phyloP scores from a whole-genome alignment of 148 eudicot genomes.

The Heliosperma pusillum region DNA sequence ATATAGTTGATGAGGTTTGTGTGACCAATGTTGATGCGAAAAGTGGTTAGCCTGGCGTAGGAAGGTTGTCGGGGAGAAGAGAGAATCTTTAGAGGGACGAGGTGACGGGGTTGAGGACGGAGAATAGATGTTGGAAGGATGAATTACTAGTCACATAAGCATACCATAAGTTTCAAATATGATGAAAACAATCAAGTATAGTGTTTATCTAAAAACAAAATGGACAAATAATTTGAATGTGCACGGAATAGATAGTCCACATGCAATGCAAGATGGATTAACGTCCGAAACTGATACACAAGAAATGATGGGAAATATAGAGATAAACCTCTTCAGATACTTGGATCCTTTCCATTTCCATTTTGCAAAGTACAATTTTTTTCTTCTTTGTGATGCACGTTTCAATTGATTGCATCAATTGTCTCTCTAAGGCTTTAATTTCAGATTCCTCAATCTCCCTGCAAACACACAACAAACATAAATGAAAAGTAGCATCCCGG shows the following conservation, averaged over 20 bases:
- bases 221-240: neutral
- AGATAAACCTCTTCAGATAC: slow-evolving; percentile 83
- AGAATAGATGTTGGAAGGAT: too few relatives aligned
- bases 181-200: neutral
- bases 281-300: neutral
- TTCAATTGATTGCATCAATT: slow-evolving; percentile 95
- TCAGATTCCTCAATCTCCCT: slow-evolving; percentile 97
- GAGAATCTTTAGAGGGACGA: too few relatives aligned
- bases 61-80: too few relatives aligned
- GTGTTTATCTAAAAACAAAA: too few relatives aligned
- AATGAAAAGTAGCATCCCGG: neutral
- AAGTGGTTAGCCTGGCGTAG: too few relatives aligned
- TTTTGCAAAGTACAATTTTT: slow-evolving; percentile 79
- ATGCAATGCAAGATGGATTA: neutral
- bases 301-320: neutral
- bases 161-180: neutral
- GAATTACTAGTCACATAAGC: too few relatives aligned
- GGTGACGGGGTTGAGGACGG: too few relatives aligned
- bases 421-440: slow-evolving; percentile 88
- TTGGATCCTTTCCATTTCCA: slow-evolving; percentile 85
- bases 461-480: slow-evolving; percentile 17
- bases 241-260: neutral
- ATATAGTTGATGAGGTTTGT: too few relatives aligned
- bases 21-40: too few relatives aligned
- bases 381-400: slow-evolving; percentile 80